Evolutionary conservation across 163 green algal species (phyloP), one percentile per base, ranked within the genome.

Genomic region (Prototheca cutis): DNA sequence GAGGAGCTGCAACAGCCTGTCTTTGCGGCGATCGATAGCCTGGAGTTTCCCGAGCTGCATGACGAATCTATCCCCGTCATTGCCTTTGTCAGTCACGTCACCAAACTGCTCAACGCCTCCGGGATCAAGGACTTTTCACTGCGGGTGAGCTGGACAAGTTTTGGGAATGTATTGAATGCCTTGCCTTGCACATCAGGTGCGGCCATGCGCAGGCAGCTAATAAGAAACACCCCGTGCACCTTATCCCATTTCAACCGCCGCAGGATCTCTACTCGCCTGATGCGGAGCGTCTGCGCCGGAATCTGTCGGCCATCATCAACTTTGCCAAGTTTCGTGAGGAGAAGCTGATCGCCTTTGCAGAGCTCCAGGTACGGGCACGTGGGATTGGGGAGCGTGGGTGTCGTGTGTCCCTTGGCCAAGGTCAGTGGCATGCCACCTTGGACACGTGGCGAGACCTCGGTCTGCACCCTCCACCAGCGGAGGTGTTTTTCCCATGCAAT

Each of bases 291-390:
- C 71, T 91, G 62, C 67, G 80, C 36, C 79, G 84, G 18, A 82
- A 90, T 55, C 69, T 95, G n/a, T 85, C 72, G 24, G 89, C 89
- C 0, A 68, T 95, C 40, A 86, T 97, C 69, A 97, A 97, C 72
- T 95, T 95, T 76, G 87, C 83, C 24, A 95, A 92, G 76, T 95
- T 90, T 67, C 75, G 89, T 0, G 89, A 96, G 67, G 86, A 94
- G 61, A 94, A 94, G 78, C 82, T 95, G 62, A 61, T 69, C 18
- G 62, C 74, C 3, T 92, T 85, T 63, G 77, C 69, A 18, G 67
- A 81, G 62, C 48, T 83, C 47, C 76, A 81, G 58, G 42, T 51
- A 23, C 42, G 17, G 1, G 17, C 13, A 15, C 36, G 36, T 45
- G 36, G 36, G 36, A 45, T 45, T 10, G 13, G 36, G 36, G 36